These are phyloP conservation scores for Gentiana dahurica DNA, from an alignment of 257 asterid species.

Conservation along the genomic window DNA sequence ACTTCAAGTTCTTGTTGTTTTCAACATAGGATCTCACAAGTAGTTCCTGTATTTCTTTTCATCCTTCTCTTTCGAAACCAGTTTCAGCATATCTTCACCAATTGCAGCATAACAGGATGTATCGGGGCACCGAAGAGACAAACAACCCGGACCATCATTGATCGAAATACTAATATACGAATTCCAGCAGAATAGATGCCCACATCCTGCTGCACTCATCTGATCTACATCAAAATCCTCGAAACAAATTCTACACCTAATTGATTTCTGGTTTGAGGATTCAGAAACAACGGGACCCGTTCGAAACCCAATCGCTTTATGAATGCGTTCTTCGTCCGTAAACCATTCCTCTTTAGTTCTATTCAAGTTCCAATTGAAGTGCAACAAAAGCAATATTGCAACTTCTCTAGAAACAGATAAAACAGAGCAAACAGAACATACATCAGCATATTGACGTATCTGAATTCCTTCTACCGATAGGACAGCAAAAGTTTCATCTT, in stretches of 20 bases:
- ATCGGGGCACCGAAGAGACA: slow-evolving; percentile 15
- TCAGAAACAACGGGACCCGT: not conserved
- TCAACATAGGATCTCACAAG: slow-evolving; percentile 4
- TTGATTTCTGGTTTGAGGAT: no score
- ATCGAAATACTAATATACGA: slow-evolving; percentile 9
- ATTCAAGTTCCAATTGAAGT: slow-evolving; percentile 7
- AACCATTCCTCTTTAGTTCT: not conserved
- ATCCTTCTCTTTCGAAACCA: not conserved
- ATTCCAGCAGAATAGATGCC: slow-evolving; percentile 16
- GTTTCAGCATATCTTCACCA: not conserved
- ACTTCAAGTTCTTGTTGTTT: slow-evolving; percentile 34
- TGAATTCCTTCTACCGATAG: slow-evolving; percentile 6
- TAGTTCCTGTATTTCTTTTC: not conserved
- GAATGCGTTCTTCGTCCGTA: slow-evolving; percentile 2
- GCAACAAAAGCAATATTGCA: slow-evolving; percentile 18
- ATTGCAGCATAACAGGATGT: slow-evolving; percentile 13
- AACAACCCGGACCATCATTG: slow-evolving; percentile 12
- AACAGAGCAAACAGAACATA: slow-evolving; percentile 5
- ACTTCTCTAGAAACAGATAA: slow-evolving; percentile 16
- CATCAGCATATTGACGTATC: slow-evolving; percentile 14
- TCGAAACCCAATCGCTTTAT: slow-evolving; percentile 7
- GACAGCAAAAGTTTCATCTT: no score
- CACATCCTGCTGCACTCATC: slow-evolving; percentile 6
- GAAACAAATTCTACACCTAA: no score
- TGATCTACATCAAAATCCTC: no score